Base-by-base conservation (phyloP, 495 filamentous ascomycete species). In the Penicillium macrosclerotiorum region DNA sequence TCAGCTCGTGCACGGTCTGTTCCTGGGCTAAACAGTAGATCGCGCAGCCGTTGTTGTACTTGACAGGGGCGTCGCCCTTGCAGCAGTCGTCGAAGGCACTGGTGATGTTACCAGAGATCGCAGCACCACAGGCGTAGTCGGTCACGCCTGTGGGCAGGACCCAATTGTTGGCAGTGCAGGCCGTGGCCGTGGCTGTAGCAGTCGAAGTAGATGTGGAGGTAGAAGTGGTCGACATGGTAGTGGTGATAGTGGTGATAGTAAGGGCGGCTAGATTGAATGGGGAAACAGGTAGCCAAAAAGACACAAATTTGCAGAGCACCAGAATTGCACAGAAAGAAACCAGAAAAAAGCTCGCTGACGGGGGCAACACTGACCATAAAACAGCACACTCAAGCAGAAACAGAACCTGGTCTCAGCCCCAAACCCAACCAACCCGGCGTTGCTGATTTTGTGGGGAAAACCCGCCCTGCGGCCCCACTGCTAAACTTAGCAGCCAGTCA, bases 21-120 rank as follows among this genome's bases (percentile, higher is more conserved):
- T 57, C 71, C 31, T 65, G 61, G 3, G 74, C 74, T 8, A 74
- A 69, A 47, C 76, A 79, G 67, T 77, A 79, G 36, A 73, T 52
- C 18, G 64, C 68, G 62, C 76, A 79, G 52, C 63, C 65, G 61
- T 67, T 53, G 36, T 69, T 59, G 64, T 74, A 76, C 13, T 65
- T 63, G 11, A 61, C 39, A 23, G 74, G 61, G n/a, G 55, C 49
- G 17, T 73, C 67, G 13, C 57, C 27, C 18, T 57, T 58, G 59
- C 76, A 79, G 69, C 76, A 79, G 12, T 59, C 51, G 27, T 59
- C 37, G 59, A 79, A 65, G 33, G 69, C 61, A 24, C 60, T 47
- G 34, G 68, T 56, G 57, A 68, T 56, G 43, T 72, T 73, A 19
- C 61, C 65, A 30, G 51, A 46, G 33, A 57, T 40, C n/a, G 55